phyloP scores from a whole-genome alignment of 768 basidiomycete genomes.

The Gymnopilus junonius region DNA sequence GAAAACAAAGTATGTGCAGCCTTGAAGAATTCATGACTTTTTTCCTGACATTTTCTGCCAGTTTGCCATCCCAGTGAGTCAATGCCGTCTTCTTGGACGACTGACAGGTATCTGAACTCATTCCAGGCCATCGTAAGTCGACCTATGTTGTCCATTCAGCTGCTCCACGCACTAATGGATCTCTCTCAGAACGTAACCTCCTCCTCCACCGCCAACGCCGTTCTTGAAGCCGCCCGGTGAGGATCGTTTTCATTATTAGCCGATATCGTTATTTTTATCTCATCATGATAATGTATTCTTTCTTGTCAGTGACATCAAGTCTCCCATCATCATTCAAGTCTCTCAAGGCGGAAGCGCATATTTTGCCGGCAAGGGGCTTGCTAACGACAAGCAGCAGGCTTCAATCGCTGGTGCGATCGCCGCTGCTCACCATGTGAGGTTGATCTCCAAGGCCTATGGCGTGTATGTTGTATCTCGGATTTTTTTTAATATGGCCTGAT shows the following conservation, averaged over 20 bases:
- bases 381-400: constrained; percentile 95
- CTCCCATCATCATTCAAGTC: constrained; percentile 96
- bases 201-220: constrained; percentile 92
- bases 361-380: constrained; percentile 95
- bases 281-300: constrained; percentile 14
- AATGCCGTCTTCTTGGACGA: not conserved
- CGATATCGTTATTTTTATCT: constrained; percentile 16
- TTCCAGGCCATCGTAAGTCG: constrained; percentile 79
- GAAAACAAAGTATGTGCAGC: constrained; percentile 68
- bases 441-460: constrained; percentile 89
- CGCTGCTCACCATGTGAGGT: constrained; percentile 90
- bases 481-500: not conserved
- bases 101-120: constrained; percentile 8
- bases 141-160: constrained; percentile 1
- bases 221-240: constrained; percentile 93
- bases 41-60: constrained; percentile 30
- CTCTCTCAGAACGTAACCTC: constrained; percentile 87
- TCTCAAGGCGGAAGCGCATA: constrained; percentile 97
- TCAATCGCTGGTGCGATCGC: constrained; percentile 92
- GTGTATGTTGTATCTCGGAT: constrained; percentile 64
- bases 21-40: constrained; percentile 3
- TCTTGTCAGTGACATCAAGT: constrained; percentile 82
- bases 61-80: constrained; percentile 87
- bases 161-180: constrained; percentile 4
- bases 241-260: constrained; percentile 4